Evolutionary conservation across 306 rosid genomes (phyloP).

Genomic region (Mimosa pudica): DNA sequence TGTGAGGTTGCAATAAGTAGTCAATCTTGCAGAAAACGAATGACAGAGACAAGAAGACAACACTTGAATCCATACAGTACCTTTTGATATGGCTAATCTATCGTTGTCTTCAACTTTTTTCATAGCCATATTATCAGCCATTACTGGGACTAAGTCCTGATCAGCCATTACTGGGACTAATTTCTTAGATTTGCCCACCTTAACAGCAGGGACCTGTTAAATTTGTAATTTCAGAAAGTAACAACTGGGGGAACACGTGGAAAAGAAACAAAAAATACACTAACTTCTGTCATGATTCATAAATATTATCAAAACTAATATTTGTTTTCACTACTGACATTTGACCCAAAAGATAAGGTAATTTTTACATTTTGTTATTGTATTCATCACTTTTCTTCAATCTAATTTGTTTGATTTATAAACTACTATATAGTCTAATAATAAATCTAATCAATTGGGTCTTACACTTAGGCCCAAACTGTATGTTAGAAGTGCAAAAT

Average conservation of each 20-base stretch:
- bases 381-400: no score
- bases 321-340: no score
- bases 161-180: constrained; percentile 29
- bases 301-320: no score
- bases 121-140: constrained; percentile 52
- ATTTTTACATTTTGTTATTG: no score
- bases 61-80: constrained; percentile 35
- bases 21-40: not conserved
- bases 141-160: constrained; percentile 40
- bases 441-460: not conserved
- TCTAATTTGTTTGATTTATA: no score
- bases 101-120: constrained; percentile 40
- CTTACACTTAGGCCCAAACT: no score
- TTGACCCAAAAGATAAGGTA: no score
- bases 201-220: constrained; percentile 44
- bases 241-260: constrained; percentile 13
- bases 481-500: no score
- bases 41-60: not conserved
- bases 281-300: no score
- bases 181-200: constrained; percentile 37
- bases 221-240: constrained; percentile 25
- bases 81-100: constrained; percentile 47
- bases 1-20: not conserved
- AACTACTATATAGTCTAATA: no score
- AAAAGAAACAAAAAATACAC: not conserved